phyloP scores from a whole-genome alignment of 495 filamentous ascomycete species.

The Glutinoglossum americanum region DNA sequence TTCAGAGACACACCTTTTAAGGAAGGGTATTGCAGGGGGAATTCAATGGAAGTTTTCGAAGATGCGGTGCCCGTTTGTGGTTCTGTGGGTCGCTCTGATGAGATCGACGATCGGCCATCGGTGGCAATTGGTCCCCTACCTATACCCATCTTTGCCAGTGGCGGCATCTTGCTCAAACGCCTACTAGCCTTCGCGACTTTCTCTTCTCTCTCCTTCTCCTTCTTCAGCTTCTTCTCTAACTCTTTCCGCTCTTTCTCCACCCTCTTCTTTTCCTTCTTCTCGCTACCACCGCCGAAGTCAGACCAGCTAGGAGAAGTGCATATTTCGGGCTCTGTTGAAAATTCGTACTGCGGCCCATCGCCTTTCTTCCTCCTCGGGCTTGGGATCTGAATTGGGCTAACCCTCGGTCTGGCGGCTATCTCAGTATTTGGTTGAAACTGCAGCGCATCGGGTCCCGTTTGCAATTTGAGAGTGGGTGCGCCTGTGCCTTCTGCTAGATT shows the following conservation, averaged over 20 bases:
- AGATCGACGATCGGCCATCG: background rate
- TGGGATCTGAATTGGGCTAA: background rate
- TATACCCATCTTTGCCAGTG: background rate
- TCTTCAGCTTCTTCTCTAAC: background rate
- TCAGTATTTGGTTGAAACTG: background rate
- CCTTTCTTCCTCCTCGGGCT: background rate
- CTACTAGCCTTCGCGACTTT: background rate
- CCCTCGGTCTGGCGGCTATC: background rate
- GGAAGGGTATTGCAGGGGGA: slow-evolving; percentile 2
- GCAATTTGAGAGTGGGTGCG: background rate
- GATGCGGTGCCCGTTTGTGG: background rate
- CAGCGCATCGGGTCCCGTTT: background rate
- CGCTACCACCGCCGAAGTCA: background rate
- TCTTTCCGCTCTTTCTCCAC: background rate
- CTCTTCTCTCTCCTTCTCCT: background rate
- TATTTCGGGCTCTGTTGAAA: background rate
- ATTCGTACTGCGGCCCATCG: background rate
- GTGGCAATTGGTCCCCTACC: background rate
- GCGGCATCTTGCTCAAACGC: background rate
- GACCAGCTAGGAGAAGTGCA: background rate
- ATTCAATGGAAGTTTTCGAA: slow-evolving; percentile 31
- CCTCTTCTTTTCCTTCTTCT: slow-evolving; percentile 1
- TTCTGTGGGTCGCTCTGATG: background rate
- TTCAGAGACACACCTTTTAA: background rate
- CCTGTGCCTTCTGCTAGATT: background rate